Base-by-base conservation (phyloP, 2,329 filamentous ascomycete species). In the Graphilbum ipis-grandicollis region DNA sequence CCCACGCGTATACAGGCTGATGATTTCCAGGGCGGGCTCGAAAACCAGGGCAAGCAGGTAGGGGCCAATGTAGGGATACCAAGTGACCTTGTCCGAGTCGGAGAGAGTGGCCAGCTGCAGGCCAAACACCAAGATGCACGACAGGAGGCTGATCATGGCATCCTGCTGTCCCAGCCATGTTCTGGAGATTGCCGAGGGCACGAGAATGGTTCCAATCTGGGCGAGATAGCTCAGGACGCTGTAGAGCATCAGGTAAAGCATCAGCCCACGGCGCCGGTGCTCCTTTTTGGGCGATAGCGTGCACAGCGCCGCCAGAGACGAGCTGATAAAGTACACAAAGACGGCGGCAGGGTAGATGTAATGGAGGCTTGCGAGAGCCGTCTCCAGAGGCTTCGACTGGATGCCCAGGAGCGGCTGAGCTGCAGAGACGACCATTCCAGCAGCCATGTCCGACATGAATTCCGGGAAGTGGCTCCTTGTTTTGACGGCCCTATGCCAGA, bases 31-130 rank as follows among this genome's bases (percentile, higher is more conserved):
- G 13, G 56, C 46, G 1, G 64, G 49, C 47, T 83, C 78, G 26
- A 70, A 66, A 13, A 61, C 46, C 8, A 77, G 53, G 13, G 68
- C 68, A 14, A 79, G 51, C 22, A 68, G 44, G 63, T 75, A 79
- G 12, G 70, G 68, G 15, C 72, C 75, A 43, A 68, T 67, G 43
- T 72, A 74, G 0, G 75, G 72, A 45, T 75, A 72, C 63, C 72
- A 76, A 9, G 71, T 60, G 3, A 64, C 60, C 36, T 62, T 58
- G 22, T 58, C 50, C 15, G 59, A 56, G 36, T 71, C 66, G 3
- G 60, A 55, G 13, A 79, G 58, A 17, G 62, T 62, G 30, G 67
- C 60, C 40, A 73, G 56, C 45, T 78, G 62, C 13, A 75, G 63
- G 4, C 70, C 66, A 52, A 76, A 82, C n/a, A 72, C 60, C 21